Percentiles rank a stretch among this genome's conserved stretches.
Evolutionary conservation across 129 eudicot species (phyloP).

Genomic region (Artemisia annua): DNA sequence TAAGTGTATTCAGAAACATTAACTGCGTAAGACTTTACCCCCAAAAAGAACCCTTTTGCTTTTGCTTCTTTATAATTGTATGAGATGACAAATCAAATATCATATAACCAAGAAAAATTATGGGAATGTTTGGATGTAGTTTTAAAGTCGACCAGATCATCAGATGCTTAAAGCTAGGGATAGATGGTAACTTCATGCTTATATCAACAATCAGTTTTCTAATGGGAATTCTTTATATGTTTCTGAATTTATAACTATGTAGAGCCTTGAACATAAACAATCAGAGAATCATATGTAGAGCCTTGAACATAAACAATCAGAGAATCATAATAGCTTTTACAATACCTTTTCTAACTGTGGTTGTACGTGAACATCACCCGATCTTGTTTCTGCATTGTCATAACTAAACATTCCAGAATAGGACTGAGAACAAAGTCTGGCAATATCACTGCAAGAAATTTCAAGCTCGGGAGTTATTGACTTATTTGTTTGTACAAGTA

Average conservation of each 20-base stretch:
- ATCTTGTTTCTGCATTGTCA: conserved; percentile 31
- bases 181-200: background rate
- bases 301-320: background rate
- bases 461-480: conserved; percentile 48
- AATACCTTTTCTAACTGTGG: conserved; percentile 54
- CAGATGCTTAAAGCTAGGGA: background rate
- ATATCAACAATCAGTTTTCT: background rate
- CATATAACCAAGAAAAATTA: background rate
- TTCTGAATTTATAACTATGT: background rate
- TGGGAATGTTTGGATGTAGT: background rate
- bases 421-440: conserved; percentile 37
- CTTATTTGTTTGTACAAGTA: conserved; percentile 57
- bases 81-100: no score
- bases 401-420: conserved; percentile 35
- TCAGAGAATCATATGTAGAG: background rate
- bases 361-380: conserved; percentile 24
- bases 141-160: background rate
- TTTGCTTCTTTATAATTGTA: no score
- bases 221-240: background rate
- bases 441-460: conserved; percentile 57
- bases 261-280: background rate
- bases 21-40: no score
- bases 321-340: conserved; percentile 1
- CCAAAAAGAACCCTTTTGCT: no score
- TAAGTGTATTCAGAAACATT: no score